Evolutionary conservation across 768 basidiomycete genomes (phyloP), one percentile per base, ranked within the genome.

Genomic region (Tulasnella sp.): DNA sequence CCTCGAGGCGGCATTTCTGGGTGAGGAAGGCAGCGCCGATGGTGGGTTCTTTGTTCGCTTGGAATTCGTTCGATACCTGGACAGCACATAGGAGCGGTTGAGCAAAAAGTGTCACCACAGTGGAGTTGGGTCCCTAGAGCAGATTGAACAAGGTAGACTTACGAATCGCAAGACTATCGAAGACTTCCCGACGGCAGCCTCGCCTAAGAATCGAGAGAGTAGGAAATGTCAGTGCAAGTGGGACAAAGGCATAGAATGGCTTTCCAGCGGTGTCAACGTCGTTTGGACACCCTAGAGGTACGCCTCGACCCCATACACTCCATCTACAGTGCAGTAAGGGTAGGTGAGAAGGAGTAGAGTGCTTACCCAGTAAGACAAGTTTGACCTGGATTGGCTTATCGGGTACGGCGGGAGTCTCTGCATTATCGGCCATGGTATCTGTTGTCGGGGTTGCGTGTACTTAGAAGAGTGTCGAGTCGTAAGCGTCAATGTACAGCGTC

Each of bases 101-200:
- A 74, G 73, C 40, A 74, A 41, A 41, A 74, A 74, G 73, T 46
- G 60, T 16, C 60, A 64, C 24, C 60, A 28, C 16, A 31, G 6
- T n/a, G 60, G 7, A 11, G 60, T 64, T 2, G n/a, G 24, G 6
- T 31, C 31, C 72, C 82, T 79, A 72, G 75, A 82, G 48, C 48
- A 31, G n/a, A 64, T 31, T 7, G n/a, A 64, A 83, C 41, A 81
- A 76, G 72, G 77, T 40, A 31, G 76, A 80, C 94, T 83, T 86
- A 98, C 96, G 86, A 99, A 99, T 86, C 97, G 93, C 81, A 98
- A 90, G 72, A 99, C 97, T 78, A 99, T 92, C n/a, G 96, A 98
- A 14, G 97, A 98, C 89, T 99, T 99, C 81, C 97, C 97, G 72
- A 99, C 97, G 78, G 97, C 97, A 81, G 97, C 97, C 89, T 99